Conservation (phyloP, 1,139 yeast species). For the Suhomyces bokatorum region DNA sequence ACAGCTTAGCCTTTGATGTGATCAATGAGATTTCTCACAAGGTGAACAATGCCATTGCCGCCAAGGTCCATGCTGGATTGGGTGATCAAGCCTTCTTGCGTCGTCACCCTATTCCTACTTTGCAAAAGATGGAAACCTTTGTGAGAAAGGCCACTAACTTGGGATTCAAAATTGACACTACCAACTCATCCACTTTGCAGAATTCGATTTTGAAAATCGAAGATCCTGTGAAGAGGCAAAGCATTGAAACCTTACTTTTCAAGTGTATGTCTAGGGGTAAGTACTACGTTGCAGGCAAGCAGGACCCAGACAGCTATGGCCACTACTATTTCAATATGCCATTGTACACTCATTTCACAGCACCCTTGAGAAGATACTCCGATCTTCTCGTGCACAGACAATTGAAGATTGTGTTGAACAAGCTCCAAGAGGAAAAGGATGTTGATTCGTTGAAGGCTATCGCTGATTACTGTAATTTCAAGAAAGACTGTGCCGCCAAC, state of each 20-base stretch:
- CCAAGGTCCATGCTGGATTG: conserved; percentile 68
- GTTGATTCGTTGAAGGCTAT: conserved; percentile 73
- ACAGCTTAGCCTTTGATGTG: conserved; percentile 56
- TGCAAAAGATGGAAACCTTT: conserved; percentile 79
- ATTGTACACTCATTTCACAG: conserved; percentile 87
- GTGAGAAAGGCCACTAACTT: conserved; percentile 66
- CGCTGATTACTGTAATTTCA: conserved; percentile 91
- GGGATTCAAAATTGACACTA: conserved; percentile 71
- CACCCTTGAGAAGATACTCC: conserved; percentile 89
- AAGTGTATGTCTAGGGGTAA: conserved; percentile 86
- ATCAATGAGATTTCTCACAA: conserved; percentile 77
- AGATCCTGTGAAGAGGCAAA: conserved; percentile 65
- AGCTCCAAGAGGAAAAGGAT: conserved; percentile 45
- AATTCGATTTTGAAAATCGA: conserved; percentile 66
- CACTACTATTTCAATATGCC: conserved; percentile 85
- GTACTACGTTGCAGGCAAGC: conserved; percentile 85
- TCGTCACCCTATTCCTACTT: conserved; percentile 83
- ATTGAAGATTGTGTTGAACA: conserved; percentile 62
- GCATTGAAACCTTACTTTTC: conserved; percentile 75
- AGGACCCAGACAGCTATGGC: conserved; percentile 73
- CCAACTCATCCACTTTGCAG: conserved; percentile 71
- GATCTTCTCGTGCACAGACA: conserved; percentile 93
- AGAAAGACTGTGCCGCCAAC: conserved; percentile 88
- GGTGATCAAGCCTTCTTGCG: conserved; percentile 85
- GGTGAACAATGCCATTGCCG: conserved; percentile 86